These are phyloP conservation scores for Phaeosphaeriaceae sp. DNA, from an alignment of 2,329 filamentous ascomycete species.

Conservation along the genomic window DNA sequence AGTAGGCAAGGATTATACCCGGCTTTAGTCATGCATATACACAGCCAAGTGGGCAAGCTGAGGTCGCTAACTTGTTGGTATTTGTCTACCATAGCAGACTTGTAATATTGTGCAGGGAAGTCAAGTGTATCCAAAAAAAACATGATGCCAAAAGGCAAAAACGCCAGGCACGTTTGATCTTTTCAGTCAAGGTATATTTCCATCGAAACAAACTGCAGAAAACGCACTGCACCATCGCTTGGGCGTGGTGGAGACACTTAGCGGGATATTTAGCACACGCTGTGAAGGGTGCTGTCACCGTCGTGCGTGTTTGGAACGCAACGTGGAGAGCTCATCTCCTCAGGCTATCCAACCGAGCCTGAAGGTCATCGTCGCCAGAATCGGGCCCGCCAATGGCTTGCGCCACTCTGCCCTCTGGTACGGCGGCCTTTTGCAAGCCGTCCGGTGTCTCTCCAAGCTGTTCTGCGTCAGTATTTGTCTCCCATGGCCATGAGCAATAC, in stretches of 20 bases:
- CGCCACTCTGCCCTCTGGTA: slow-evolving; percentile 79
- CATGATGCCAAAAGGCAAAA: neutral
- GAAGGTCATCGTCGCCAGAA: slow-evolving; percentile 93
- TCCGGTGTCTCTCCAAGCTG: slow-evolving; percentile 92
- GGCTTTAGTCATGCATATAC: slow-evolving; percentile 1
- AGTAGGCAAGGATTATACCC: slow-evolving; percentile 9
- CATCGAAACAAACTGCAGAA: neutral
- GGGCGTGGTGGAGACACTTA: neutral
- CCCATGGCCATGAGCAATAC: slow-evolving; percentile 38
- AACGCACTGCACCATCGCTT: neutral
- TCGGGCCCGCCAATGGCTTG: slow-evolving; percentile 78
- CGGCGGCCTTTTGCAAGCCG: slow-evolving; percentile 76
- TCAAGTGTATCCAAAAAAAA: neutral
- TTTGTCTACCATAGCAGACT: too few relatives aligned
- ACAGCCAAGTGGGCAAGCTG: neutral
- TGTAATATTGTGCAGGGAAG: neutral
- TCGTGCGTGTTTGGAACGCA: neutral
- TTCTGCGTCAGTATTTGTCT: slow-evolving; percentile 16
- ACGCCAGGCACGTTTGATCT: neutral
- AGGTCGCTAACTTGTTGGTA: neutral
- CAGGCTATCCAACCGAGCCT: slow-evolving; percentile 90
- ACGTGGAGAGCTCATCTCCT: slow-evolving; percentile 55
- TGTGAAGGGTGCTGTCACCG: neutral
- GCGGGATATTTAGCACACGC: neutral
- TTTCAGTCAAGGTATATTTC: neutral